Conservation (phyloP, 139 green algal species). For the Desmodesmus armatus region DNA sequence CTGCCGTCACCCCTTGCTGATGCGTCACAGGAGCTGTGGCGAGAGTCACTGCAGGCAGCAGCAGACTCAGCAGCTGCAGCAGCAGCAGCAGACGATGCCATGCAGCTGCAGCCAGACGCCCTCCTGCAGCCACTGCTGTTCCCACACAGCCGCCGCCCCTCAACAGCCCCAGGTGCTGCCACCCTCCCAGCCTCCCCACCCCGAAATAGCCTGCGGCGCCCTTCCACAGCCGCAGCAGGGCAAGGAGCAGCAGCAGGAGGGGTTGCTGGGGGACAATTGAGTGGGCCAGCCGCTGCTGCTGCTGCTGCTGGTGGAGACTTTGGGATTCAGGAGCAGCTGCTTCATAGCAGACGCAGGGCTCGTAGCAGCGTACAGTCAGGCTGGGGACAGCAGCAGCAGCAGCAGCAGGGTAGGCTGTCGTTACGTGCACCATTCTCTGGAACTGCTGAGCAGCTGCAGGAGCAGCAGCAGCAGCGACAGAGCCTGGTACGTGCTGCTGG, state of each 20-base stretch:
- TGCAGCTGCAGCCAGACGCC: background rate
- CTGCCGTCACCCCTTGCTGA: too few relatives aligned
- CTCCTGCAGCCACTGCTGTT: conserved; percentile 28
- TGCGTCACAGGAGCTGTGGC: conserved; percentile 31
- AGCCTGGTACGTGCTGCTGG: background rate
- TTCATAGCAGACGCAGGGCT: background rate
- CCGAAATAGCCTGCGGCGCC: too few relatives aligned
- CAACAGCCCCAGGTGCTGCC: too few relatives aligned
- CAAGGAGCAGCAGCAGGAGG: background rate
- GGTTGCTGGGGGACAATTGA: too few relatives aligned
- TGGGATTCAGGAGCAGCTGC: background rate
- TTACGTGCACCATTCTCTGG: background rate
- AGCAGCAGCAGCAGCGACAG: background rate
- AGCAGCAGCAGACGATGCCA: background rate
- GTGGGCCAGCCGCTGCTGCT: background rate
- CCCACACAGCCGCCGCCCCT: too few relatives aligned
- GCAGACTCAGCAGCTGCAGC: background rate
- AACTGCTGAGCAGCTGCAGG: background rate
- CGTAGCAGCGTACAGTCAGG: background rate
- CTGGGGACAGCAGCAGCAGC: background rate
- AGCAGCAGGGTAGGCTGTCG: background rate
- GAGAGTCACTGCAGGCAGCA: conserved; percentile 9
- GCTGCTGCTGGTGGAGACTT: background rate
- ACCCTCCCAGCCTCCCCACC: too few relatives aligned
- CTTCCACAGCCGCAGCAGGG: background rate